These are phyloP conservation scores for Botryotinia narcissicola DNA, from an alignment of 2,329 filamentous ascomycete genomes.

Conservation along the genomic window DNA sequence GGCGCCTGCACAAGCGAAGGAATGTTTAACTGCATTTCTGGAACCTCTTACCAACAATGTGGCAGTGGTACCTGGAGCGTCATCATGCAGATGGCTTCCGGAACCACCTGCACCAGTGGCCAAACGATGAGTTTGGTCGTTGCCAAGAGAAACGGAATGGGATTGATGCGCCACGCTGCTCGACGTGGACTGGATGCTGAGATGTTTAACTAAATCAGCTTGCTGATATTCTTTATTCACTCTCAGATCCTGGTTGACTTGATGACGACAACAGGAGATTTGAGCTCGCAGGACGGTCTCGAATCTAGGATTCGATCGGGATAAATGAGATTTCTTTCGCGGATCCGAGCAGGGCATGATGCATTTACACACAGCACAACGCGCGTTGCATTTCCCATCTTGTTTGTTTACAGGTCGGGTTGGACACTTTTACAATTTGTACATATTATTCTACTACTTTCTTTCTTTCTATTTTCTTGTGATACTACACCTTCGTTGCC, in stretches of 20 bases:
- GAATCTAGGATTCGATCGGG: neutral
- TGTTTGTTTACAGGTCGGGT: neutral
- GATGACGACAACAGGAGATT: neutral
- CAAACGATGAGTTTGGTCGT: conserved; percentile 44
- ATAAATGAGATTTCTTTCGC: neutral
- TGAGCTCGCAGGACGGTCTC: conserved; percentile 4
- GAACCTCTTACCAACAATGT: conserved; percentile 54
- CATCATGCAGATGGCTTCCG: conserved; percentile 44
- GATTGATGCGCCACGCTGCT: neutral
- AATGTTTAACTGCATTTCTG: conserved; percentile 53
- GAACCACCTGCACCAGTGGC: conserved; percentile 47
- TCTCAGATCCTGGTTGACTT: too few species aligned
- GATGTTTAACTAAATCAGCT: neutral
- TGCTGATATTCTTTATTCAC: neutral
- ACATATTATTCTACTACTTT: neutral
- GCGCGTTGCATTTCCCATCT: neutral
- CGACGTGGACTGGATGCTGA: neutral
- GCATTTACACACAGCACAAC: neutral
- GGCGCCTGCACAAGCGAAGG: conserved; percentile 50
- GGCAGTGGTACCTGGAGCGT: conserved; percentile 52
- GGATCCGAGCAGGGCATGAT: neutral
- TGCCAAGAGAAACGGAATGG: conserved; percentile 21
- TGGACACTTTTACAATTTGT: neutral
- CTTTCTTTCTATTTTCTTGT: neutral
- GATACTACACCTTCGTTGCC: neutral